phyloP scores from a whole-genome alignment of 805 yeast species.

The Starmerella potacharoeniae region DNA sequence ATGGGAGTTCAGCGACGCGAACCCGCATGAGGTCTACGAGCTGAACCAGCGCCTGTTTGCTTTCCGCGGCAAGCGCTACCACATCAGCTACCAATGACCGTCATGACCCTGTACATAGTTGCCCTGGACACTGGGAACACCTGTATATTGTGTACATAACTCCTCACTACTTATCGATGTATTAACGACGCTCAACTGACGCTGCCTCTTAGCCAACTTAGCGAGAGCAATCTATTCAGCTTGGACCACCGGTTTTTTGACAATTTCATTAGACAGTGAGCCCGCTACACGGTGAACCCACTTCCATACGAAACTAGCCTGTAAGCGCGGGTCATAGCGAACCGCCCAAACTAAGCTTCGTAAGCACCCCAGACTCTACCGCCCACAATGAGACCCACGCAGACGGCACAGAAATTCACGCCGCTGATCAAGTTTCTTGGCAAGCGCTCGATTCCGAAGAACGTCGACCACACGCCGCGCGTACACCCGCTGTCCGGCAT shows the following conservation, averaged over 20 bases:
- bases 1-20: slow-evolving; percentile 84
- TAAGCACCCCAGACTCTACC: not conserved
- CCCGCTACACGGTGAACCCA: too few species aligned
- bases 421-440: slow-evolving; percentile 78
- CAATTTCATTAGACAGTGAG: too few species aligned
- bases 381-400: slow-evolving; percentile 9
- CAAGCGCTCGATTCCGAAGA: slow-evolving; percentile 39
- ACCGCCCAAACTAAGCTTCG: not conserved
- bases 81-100: slow-evolving; percentile 32
- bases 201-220: too few species aligned
- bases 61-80: slow-evolving; percentile 93
- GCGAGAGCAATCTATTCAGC: too few species aligned
- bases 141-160: not conserved
- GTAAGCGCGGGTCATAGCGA: too few species aligned
- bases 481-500: slow-evolving; percentile 33
- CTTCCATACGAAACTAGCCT: too few species aligned
- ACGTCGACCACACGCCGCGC: slow-evolving; percentile 33
- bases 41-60: slow-evolving; percentile 84
- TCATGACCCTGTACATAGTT: not conserved
- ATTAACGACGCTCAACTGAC: too few species aligned
- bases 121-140: not conserved
- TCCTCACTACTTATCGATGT: not conserved
- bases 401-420: slow-evolving; percentile 7
- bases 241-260: too few species aligned
- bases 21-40: slow-evolving; percentile 89